These are phyloP conservation scores for Aurifilum marmelostoma DNA, from an alignment of 2,329 filamentous ascomycete species.

Conservation along the genomic window DNA sequence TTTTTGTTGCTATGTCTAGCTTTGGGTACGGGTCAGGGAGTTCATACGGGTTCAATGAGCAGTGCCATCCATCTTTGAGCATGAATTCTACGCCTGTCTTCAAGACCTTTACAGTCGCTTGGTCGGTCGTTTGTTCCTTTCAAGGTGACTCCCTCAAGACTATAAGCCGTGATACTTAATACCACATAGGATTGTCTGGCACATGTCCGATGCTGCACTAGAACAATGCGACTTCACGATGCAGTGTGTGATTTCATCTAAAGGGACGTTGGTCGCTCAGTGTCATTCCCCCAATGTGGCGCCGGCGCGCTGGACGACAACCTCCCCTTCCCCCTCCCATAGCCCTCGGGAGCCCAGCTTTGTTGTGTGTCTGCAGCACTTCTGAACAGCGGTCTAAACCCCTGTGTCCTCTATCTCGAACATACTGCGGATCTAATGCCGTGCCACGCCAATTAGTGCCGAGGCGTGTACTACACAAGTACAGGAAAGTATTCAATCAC, in stretches of 20 bases:
- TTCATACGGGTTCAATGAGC: background rate
- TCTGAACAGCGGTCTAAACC: no score
- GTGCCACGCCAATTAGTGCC: background rate
- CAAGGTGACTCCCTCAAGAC: background rate
- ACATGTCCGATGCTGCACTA: background rate
- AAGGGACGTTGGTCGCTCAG: background rate
- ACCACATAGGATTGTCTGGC: background rate
- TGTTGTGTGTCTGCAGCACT: no score
- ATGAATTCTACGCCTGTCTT: background rate
- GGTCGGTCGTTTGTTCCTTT: background rate
- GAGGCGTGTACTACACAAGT: no score
- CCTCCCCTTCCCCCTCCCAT: no score
- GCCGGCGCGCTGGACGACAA: background rate
- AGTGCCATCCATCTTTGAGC: background rate
- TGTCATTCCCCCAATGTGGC: background rate
- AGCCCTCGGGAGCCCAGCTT: no score
- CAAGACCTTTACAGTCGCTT: background rate
- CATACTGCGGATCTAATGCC: no score
- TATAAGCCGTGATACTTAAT: background rate
- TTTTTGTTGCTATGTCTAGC: background rate
- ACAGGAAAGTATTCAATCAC: no score
- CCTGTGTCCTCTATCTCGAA: background rate
- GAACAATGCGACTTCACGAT: background rate
- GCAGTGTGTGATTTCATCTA: background rate
- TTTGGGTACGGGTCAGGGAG: slow-evolving; percentile 1